Conservation (phyloP, 2,329 filamentous ascomycete genomes). For the Phialophora tarda region DNA sequence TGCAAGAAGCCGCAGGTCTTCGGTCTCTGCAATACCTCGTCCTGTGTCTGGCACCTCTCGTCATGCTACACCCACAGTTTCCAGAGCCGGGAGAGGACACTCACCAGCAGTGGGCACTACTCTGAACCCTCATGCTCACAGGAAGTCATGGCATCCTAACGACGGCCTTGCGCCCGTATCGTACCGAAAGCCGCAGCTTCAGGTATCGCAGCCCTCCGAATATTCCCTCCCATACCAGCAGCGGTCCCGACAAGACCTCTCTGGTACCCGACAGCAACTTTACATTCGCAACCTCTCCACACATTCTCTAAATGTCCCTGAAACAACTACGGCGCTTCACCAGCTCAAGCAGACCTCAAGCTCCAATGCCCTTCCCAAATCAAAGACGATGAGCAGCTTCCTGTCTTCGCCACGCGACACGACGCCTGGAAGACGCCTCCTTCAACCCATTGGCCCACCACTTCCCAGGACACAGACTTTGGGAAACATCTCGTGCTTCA, state of each 20-base stretch:
- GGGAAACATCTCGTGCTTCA: constrained; percentile 36
- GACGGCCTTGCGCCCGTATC: constrained; percentile 21
- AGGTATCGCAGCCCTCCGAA: constrained; percentile 2
- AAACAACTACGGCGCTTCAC: not conserved
- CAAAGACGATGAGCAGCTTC: constrained; percentile 30
- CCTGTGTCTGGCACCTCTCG: constrained; percentile 29
- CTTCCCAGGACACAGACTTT: constrained; percentile 35
- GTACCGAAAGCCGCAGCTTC: constrained; percentile 13
- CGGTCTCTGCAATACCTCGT: constrained; percentile 28
- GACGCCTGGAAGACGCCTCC: constrained; percentile 30
- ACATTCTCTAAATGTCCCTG: constrained; percentile 16
- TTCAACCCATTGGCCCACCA: constrained; percentile 35
- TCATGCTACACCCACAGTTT: constrained; percentile 21
- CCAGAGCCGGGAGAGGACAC: constrained; percentile 1
- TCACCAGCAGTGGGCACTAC: not conserved
- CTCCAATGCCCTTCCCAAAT: constrained; percentile 25
- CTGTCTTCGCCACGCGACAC: constrained; percentile 21
- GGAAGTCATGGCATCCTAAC: constrained; percentile 26
- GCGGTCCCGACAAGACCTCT: constrained; percentile 20
- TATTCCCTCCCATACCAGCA: constrained; percentile 27
- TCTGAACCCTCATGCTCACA: constrained; percentile 3
- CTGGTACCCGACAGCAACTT: constrained; percentile 28
- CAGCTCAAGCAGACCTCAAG: constrained; percentile 10
- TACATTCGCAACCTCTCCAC: constrained; percentile 25
- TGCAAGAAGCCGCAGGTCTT: constrained; percentile 26